Evolutionary conservation across 805 yeast genomes (phyloP).

Genomic region (Wickerhamomyces chambardii): DNA sequence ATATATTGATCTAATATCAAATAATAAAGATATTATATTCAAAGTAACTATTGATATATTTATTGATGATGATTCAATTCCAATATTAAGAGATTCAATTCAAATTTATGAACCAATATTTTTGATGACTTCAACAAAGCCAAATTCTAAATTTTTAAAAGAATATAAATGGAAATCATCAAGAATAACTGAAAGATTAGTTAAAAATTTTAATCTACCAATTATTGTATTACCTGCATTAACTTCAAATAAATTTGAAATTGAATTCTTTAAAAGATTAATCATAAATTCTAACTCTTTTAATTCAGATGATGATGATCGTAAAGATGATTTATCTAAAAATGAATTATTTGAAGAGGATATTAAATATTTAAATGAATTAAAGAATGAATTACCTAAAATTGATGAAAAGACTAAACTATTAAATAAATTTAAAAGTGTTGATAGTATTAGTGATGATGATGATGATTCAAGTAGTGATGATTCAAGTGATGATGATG

Average conservation of each 20-base stretch:
- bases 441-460: not conserved
- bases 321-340: too few species aligned
- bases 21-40: conserved; percentile 35
- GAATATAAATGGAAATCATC: conserved; percentile 52
- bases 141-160: conserved; percentile 31
- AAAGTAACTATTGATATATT: conserved; percentile 53
- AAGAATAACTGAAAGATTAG: conserved; percentile 54
- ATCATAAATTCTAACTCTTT: too few species aligned
- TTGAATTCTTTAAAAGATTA: conserved; percentile 25
- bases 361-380: not conserved
- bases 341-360: not conserved
- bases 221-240: conserved; percentile 57
- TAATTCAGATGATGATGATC: too few species aligned
- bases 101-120: conserved; percentile 52
- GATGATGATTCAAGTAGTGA: conserved; percentile 2
- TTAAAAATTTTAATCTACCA: conserved; percentile 56
- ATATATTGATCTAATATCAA: conserved; percentile 37
- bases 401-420: not conserved
- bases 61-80: conserved; percentile 42
- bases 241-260: conserved; percentile 47
- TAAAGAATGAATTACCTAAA: not conserved
- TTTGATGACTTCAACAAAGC: conserved; percentile 48
- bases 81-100: conserved; percentile 49
- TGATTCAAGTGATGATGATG: conserved; percentile 2
- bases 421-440: not conserved